Evolutionary conservation across 2,329 filamentous ascomycete genomes (phyloP).

Genomic region (Alternaria gansuensis): DNA sequence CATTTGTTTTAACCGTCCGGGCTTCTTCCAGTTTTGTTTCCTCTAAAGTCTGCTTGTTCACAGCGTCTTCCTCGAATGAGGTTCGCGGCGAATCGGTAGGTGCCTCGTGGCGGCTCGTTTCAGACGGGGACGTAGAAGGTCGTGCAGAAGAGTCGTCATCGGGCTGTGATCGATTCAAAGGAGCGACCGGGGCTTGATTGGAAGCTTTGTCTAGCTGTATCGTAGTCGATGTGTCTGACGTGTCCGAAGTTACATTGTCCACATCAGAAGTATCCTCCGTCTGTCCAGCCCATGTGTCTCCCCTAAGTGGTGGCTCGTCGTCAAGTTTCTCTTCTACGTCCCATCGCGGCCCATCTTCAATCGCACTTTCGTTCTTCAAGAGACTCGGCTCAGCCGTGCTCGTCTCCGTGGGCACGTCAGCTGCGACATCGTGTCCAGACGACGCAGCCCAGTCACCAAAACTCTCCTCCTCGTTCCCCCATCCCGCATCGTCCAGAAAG

Average conservation of each 20-base stretch:
- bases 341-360: conserved; percentile 16
- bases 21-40: background rate
- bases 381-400: conserved; percentile 4
- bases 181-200: conserved; percentile 10
- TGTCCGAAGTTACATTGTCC: conserved; percentile 38
- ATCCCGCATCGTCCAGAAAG: conserved; percentile 51
- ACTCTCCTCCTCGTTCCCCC: conserved; percentile 46
- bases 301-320: background rate
- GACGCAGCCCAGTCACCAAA: conserved; percentile 43
- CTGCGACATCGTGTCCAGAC: conserved; percentile 15
- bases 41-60: background rate
- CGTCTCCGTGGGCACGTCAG: conserved; percentile 10
- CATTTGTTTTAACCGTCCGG: background rate
- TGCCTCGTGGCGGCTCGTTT: conserved; percentile 45
- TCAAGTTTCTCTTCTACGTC: conserved; percentile 5
- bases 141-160: conserved; percentile 47
- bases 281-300: conserved; percentile 26
- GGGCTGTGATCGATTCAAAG: conserved; percentile 19
- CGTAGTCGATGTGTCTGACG: conserved; percentile 47
- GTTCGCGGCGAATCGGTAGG: conserved; percentile 49
- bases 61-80: conserved; percentile 47
- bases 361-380: background rate
- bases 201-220: conserved; percentile 35
- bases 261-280: conserved; percentile 19
- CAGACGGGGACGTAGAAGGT: conserved; percentile 50